Base-by-base conservation (phyloP, 306 rosid genomes). In the Sphenostylis stenocarpa region DNA sequence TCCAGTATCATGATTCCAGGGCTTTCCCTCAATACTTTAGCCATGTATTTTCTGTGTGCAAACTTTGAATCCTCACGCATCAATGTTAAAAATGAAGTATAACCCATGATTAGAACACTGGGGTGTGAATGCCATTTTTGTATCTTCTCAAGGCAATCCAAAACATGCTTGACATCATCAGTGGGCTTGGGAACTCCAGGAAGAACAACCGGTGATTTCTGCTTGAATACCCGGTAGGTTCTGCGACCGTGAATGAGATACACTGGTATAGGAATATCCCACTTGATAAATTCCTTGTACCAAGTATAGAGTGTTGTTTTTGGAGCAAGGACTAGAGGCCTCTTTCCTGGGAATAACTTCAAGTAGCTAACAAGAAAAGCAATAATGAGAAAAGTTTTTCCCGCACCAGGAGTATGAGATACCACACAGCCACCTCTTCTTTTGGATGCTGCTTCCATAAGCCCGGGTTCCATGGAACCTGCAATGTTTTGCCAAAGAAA, bases 401-500 rank as follows among this genome's bases (percentile, higher is more conserved):
- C 98, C 3, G 98, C 96, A 53, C 98, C 97, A 13, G 98, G 98
- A 73, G 97, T 1, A 87, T 94, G 98, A 72, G 98, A 94, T 64
- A 94, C 83, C 77, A 94, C 98, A 77, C 98, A 94, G 66, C 98
- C 97, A 38, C 97, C 98, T 39, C 45, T 83, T 72, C 73, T 86
- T 86, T 79, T 85, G 57, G 93, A 84, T 26, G 69, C 17, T 75
- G 28, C 67, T 56, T 89, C 84, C 87, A 86, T 85, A 19, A 47
- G 57, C 49, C 84, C 84, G 1, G 98, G 97, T 72, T 81, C 84
- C 79, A 88, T 51, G 33, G 93, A 90, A 62, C 98, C 98, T 52
- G 91, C 94, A 68, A 94, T 36, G 63, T 94, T 94, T 77, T 71
- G 64, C 98, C 98, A 94, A 24, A 94, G 88, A 85, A 94, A 94